phyloP scores from a whole-genome alignment of 805 yeast species.

The Yamadazyma laniorum region DNA sequence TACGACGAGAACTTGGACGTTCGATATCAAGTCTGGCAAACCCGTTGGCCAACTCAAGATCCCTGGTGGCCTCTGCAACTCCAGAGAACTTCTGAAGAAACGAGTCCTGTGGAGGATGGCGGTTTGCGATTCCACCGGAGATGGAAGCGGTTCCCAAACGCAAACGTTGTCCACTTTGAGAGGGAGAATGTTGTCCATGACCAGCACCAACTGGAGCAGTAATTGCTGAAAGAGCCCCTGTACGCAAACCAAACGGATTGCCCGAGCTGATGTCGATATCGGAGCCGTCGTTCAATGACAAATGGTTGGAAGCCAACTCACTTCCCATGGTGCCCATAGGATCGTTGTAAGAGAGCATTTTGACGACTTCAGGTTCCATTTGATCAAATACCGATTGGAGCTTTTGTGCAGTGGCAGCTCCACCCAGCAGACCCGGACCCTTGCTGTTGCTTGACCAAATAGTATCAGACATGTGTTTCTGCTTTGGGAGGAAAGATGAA shows the following conservation, averaged over 20 bases:
- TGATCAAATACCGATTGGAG: conserved; percentile 32
- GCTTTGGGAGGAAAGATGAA: neutral
- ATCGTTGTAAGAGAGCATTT: conserved; percentile 23
- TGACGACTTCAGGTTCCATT: conserved; percentile 42
- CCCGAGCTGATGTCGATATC: conserved; percentile 33
- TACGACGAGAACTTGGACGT: conserved; percentile 40
- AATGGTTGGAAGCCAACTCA: conserved; percentile 27
- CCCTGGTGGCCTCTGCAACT: conserved; percentile 69
- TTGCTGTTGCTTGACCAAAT: conserved; percentile 37
- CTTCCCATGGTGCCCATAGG: conserved; percentile 10
- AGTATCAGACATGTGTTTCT: conserved; percentile 30
- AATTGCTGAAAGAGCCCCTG: conserved; percentile 47
- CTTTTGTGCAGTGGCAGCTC: conserved; percentile 16
- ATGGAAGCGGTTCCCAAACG: conserved; percentile 60
- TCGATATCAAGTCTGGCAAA: conserved; percentile 39
- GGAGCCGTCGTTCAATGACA: conserved; percentile 43
- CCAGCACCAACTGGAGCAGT: conserved; percentile 47
- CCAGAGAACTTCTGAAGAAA: conserved; percentile 63
- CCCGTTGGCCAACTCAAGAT: conserved; percentile 50
- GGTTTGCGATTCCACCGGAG: conserved; percentile 51
- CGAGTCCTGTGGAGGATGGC: conserved; percentile 47
- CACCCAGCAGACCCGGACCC: conserved; percentile 2
- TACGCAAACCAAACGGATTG: conserved; percentile 44
- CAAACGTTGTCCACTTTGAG: conserved; percentile 23
- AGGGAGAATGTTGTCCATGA: conserved; percentile 15